phyloP scores from a whole-genome alignment of 371 early-diverging fungal genomes.

The Mortierella sp. region DNA sequence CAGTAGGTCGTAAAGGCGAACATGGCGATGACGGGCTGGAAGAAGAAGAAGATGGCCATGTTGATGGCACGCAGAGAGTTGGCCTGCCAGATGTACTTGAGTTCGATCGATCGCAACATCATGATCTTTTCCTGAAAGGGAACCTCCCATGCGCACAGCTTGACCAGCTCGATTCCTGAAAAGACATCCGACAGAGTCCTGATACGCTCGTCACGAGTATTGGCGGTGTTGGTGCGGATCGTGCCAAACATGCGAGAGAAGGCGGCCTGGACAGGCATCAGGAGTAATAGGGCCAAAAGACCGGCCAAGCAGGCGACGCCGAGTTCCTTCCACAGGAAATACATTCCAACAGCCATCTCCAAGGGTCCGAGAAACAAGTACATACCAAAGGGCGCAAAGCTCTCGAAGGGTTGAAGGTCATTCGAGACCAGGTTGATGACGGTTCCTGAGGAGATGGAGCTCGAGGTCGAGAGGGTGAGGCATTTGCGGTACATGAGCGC shows the following conservation, averaged over 20 bases:
- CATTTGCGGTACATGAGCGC: slow-evolving; percentile 49
- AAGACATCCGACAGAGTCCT: slow-evolving; percentile 75
- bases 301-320: slow-evolving; percentile 73
- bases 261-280: slow-evolving; percentile 55
- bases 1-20: slow-evolving; percentile 55
- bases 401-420: slow-evolving; percentile 59
- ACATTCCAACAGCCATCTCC: slow-evolving; percentile 61
- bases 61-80: slow-evolving; percentile 56
- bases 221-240: slow-evolving; percentile 68
- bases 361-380: slow-evolving; percentile 53
- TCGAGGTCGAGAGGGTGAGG: slow-evolving; percentile 36
- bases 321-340: slow-evolving; percentile 71
- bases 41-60: slow-evolving; percentile 57
- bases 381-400: slow-evolving; percentile 42
- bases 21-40: slow-evolving; percentile 65
- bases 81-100: slow-evolving; percentile 50
- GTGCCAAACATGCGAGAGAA: slow-evolving; percentile 49
- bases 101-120: slow-evolving; percentile 46
- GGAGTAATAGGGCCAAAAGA: slow-evolving; percentile 66
- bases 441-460: slow-evolving; percentile 40
- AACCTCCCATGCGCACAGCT: slow-evolving; percentile 68
- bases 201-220: slow-evolving; percentile 71
- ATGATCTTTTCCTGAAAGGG: slow-evolving; percentile 59
- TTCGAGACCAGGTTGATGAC: slow-evolving; percentile 51
- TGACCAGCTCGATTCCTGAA: slow-evolving; percentile 59